These are phyloP conservation scores for Leccinum insolens DNA, from an alignment of 1,284 basidiomycete species.

Conservation along the genomic window DNA sequence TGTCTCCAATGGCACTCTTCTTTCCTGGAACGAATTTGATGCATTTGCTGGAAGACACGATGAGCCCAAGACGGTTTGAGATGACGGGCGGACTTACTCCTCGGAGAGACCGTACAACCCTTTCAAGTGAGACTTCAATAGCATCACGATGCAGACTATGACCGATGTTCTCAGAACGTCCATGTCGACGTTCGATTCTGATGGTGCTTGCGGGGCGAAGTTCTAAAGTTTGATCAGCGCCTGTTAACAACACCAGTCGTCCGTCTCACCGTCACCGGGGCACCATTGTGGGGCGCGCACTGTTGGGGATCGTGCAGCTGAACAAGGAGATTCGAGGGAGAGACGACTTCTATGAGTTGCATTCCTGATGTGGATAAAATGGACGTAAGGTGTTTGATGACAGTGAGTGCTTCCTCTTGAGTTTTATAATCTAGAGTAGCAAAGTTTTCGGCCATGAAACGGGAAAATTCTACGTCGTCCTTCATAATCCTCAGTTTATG, in stretches of 20 bases:
- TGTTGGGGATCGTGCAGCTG: slow-evolving; percentile 50
- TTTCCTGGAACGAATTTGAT: slow-evolving; percentile 83
- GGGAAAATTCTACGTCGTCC: slow-evolving; percentile 81
- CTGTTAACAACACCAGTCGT: background rate
- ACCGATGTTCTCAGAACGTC: slow-evolving; percentile 66
- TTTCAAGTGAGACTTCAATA: slow-evolving; percentile 86
- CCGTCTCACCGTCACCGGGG: slow-evolving; percentile 13
- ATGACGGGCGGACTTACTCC: slow-evolving; percentile 58
- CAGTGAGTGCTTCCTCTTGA: slow-evolving; percentile 87
- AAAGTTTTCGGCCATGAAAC: slow-evolving; percentile 95
- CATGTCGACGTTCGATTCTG: slow-evolving; percentile 32
- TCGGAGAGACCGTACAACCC: slow-evolving; percentile 80
- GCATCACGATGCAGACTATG: slow-evolving; percentile 78
- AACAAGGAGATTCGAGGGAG: slow-evolving; percentile 67
- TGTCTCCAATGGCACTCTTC: slow-evolving; percentile 85
- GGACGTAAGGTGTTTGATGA: slow-evolving; percentile 81
- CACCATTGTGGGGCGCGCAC: slow-evolving; percentile 17
- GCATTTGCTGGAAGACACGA: slow-evolving; percentile 68
- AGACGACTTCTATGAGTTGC: slow-evolving; percentile 72
- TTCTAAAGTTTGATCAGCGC: slow-evolving; percentile 17
- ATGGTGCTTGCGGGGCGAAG: slow-evolving; percentile 4
- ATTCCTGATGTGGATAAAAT: slow-evolving; percentile 85
- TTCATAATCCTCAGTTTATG: slow-evolving; percentile 33
- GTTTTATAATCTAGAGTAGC: slow-evolving; percentile 92
- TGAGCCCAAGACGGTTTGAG: slow-evolving; percentile 6